Percentiles rank a stretch among this genome's conserved stretches.
These are phyloP conservation scores for Trichoderma hamatum DNA, from an alignment of 2,329 filamentous ascomycete genomes.

Conservation along the genomic window DNA sequence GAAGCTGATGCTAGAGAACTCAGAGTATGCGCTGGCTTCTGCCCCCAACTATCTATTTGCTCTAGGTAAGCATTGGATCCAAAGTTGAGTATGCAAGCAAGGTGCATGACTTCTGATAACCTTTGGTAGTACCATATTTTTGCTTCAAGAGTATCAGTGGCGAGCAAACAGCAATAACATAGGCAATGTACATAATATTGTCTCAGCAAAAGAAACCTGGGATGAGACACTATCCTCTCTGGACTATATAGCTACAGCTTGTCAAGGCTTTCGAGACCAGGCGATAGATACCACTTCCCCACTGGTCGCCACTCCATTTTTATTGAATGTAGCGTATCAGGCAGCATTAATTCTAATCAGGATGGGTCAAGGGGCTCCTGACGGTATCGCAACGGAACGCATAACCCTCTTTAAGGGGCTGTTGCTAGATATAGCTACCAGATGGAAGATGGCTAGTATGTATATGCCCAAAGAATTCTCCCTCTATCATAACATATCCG, in stretches of 20 bases:
- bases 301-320: background rate
- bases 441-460: slow-evolving; percentile 13
- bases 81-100: background rate
- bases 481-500: background rate
- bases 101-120: background rate
- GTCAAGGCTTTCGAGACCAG: slow-evolving; percentile 8
- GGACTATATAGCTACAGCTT: background rate
- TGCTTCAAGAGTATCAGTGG: background rate
- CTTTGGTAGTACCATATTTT: background rate
- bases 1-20: background rate
- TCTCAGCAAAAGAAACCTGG: background rate
- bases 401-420: slow-evolving; percentile 5
- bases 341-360: background rate
- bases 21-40: slow-evolving; percentile 2
- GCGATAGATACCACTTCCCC: background rate
- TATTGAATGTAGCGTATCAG: slow-evolving; percentile 1
- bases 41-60: background rate
- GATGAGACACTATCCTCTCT: slow-evolving; percentile 1
- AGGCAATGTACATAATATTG: background rate
- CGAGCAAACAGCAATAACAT: background rate
- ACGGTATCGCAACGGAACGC: background rate
- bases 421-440: slow-evolving; percentile 1
- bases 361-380: background rate
- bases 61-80: background rate
- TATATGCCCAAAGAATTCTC: background rate